Base-by-base conservation (phyloP, 1,284 basidiomycete species). In the Phylloboletellus chloephorus region DNA sequence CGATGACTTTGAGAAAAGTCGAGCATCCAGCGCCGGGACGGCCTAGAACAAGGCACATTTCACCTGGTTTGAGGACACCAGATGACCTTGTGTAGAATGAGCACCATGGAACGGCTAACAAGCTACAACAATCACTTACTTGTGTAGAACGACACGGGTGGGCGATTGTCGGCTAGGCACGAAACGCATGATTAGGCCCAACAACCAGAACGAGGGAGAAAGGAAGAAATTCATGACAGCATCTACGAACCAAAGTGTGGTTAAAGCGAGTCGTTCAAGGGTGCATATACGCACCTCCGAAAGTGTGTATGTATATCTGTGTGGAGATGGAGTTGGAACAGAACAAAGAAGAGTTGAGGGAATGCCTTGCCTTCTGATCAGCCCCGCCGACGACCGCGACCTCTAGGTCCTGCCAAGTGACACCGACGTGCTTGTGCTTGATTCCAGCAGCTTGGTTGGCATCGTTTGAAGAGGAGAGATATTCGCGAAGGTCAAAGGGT, bases 11-110 rank as follows among this genome's bases (percentile, higher is more conserved):
- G 8, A 91, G 68, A 60, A 91, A 87, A 0, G 88, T 86, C 0
- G 78, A 78, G 58, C 88, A 91, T 13, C 88, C 88, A 6, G 84
- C 73, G 3, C 83, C 84, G n/a, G 88, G 88, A 37, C 82, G 79
- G 6, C 88, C 88, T 4, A 91, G 70, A n/a, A 90, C 87, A 9
- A 88, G 56, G 29, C 56, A 58, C 56, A 58, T 58, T 52, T 58
- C 59, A 10, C 56, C 51, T 3, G 56, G 57, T 20, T 54, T 84
- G 28, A 91, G 67, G 15, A 82, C 69, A 46, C 90, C 89, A 8
- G 82, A 82, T 41, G 78, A 82, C 46, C 82, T 82, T 51, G 21
- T 60, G 56, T 35, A 62, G 54, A 40, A 37, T 49, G 44, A 50
- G 12, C 5, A 33, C 67, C n/a, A 21, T 7, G 13, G 3, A 29